Evolutionary conservation across 2,329 filamentous ascomycete genomes (phyloP), one percentile per base, ranked within the genome.

Genomic region (Elsinoe perseae): DNA sequence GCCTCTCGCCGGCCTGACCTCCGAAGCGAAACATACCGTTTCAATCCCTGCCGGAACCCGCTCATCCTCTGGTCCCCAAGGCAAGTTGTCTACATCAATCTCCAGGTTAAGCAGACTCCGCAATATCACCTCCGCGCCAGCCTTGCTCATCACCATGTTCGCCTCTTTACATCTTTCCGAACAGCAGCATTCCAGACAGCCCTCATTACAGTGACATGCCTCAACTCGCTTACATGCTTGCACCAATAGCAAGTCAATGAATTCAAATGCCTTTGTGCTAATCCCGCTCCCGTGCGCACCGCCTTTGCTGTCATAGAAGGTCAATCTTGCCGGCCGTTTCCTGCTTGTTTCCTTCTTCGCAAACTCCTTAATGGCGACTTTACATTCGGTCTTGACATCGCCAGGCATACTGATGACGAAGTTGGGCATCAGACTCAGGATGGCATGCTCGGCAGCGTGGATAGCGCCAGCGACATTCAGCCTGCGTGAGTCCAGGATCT

Each of bases 301-400:
- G 6, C 93, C 93, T 70, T 95, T 95, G 2, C 89, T 86, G 68
- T 97, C 93, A 71, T 97, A 98, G 65, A 98, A 95, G 0, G 89
- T 95, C 48, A 98, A 72, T 0, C 93, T 77, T 0, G 90, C 93
- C 0, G 92, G 93, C 3, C 93, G 79, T 72, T 95, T 95, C 27
- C 91, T 80, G 25, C 75, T 73, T 0, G 82, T 84, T 64, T 86
- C 82, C 54, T 77, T 75, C 62, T 82, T 82, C 0, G 88, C 83
- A 60, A 96, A 89, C 70, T 97, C 92, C 69, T 97, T 97, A 58
- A 87, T 75, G 1, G 85, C 84, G 58, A 85, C 82, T 74, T 97
- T 97, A 71, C 93, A 97, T 71, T 97, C 93, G 0, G 93, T 97
- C 40, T 89, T 82, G 12, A 98, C 89, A 63, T 97, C 93, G 23